Base-by-base conservation (phyloP, 352 stramenopile species). In the Phytophthora melonis region DNA sequence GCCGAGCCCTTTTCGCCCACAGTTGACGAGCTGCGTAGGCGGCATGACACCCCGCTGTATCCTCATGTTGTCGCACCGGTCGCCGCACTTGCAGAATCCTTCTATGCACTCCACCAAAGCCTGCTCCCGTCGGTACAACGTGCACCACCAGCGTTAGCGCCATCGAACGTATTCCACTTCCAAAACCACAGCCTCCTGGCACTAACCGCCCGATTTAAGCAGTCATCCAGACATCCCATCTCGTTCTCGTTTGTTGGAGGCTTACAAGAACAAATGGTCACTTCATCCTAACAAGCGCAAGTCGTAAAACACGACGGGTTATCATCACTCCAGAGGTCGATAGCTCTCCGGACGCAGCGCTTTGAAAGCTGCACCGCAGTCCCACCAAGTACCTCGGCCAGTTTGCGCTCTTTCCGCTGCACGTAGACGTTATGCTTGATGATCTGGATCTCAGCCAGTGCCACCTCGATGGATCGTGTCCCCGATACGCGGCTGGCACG, bases 381-480 rank as follows among this genome's bases (percentile, higher is more conserved):
- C n/a, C 23, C 19, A 27, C 36, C 19, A 68, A 49, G 30, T 66
- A 93, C 86, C 74, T 85, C 80, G 16, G 75, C 53, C 16, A 89
- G 74, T 32, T 61, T 75, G 11, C 86, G 83, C 61, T 82, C 74
- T 71, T 92, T 81, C 8, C 88, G 77, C 69, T 95, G 84, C 19
- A 95, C 88, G 57, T 93, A 95, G 13, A 91, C 75, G 63, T 95
- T 95, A 34, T 86, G 66, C 34, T 71, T 63, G 58, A 95, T 90
- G 61, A 95, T 88, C 55, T 82, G 63, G 30, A 91, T 91, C 61
- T 95, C 88, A 5, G 83, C 86, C 30, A 95, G 77, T 53, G 88
- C 88, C 57, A 91, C 78, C 54, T 88, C 75, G 25, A 95, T 82
- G 9, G 88, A 87, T 1, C 88, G 84, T n/a, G 84, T 72, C n/a